Percentiles rank a stretch among this genome's conserved stretches.
phyloP scores from a whole-genome alignment of 2,329 filamentous ascomycete species.

The Calonectria pauciramosa region DNA sequence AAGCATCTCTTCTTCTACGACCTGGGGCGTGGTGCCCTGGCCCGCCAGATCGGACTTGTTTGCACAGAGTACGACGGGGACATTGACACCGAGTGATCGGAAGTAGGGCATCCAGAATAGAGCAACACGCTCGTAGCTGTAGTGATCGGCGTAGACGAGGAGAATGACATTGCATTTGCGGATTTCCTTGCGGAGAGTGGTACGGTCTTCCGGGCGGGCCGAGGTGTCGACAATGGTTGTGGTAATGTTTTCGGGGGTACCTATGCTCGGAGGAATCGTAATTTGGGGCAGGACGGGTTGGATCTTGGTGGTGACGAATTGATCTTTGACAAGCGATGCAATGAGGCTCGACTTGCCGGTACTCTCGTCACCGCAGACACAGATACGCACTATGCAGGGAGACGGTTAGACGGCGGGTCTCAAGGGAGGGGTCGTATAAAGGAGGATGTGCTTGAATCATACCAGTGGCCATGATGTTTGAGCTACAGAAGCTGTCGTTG shows the following conservation, averaged over 20 bases:
- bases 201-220: conserved; percentile 92
- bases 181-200: conserved; percentile 91
- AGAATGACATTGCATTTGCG: conserved; percentile 97
- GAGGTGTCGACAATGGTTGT: conserved; percentile 99
- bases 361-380: conserved; percentile 95
- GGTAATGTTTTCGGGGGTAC: conserved; percentile 95
- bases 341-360: conserved; percentile 96
- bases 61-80: conserved; percentile 95
- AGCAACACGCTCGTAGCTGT: conserved; percentile 97
- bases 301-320: conserved; percentile 96
- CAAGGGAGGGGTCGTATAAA: not conserved
- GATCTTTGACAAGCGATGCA: conserved; percentile 95
- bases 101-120: conserved; percentile 99
- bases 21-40: conserved; percentile 82
- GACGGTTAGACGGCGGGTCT: conserved; percentile 34
- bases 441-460: conserved; percentile 22
- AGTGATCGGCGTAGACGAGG: conserved; percentile 97
- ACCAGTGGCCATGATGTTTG: conserved; percentile 44
- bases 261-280: conserved; percentile 92
- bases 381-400: conserved; percentile 78
- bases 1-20: conserved; percentile 97
- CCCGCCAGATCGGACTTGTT: conserved; percentile 94
- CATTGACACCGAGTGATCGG: conserved; percentile 96
- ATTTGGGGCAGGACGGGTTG: conserved; percentile 95
- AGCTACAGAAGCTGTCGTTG: conserved; percentile 8